Evolutionary conservation across 345 rosid species (phyloP).

Genomic region (Pistacia vera): DNA sequence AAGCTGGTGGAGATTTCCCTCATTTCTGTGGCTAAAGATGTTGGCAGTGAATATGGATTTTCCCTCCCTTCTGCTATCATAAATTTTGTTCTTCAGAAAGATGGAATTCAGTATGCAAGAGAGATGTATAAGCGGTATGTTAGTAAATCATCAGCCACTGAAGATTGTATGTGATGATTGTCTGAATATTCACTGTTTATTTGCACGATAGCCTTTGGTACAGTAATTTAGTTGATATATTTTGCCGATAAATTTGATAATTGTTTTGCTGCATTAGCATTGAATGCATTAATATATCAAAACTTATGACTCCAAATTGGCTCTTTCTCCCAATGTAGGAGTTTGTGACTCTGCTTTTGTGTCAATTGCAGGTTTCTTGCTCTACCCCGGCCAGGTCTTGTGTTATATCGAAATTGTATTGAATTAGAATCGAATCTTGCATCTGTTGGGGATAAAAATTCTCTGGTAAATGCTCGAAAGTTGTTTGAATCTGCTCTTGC

Average conservation of each 20-base stretch:
- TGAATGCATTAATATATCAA: not conserved
- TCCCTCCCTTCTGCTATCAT: slow-evolving; percentile 63
- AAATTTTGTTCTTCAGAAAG: slow-evolving; percentile 61
- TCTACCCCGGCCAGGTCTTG: slow-evolving; percentile 78
- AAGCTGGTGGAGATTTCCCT: slow-evolving; percentile 75
- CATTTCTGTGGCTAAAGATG: slow-evolving; percentile 51
- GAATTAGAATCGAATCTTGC: slow-evolving; percentile 77
- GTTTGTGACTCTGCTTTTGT: slow-evolving; percentile 10
- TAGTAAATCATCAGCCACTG: slow-evolving; percentile 1
- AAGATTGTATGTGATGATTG: not conserved
- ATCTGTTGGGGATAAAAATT: slow-evolving; percentile 53
- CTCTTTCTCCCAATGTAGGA: not conserved
- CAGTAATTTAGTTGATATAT: not conserved
- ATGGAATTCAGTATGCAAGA: slow-evolving; percentile 65
- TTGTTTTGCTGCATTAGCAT: not conserved
- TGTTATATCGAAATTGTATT: slow-evolving; percentile 64
- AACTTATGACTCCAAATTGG: not conserved
- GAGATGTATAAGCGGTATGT: slow-evolving; percentile 66
- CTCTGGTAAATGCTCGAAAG: slow-evolving; percentile 61
- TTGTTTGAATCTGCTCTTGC: slow-evolving; percentile 80
- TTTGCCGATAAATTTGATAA: not conserved
- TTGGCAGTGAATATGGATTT: slow-evolving; percentile 61
- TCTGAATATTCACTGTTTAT: not conserved
- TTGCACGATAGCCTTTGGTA: not conserved
- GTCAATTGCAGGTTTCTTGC: slow-evolving; percentile 66